Percentiles rank a stretch among this genome's conserved stretches.
phyloP scores from a whole-genome alignment of 2,329 filamentous ascomycete species.

The Tolypocladium pustulatum region DNA sequence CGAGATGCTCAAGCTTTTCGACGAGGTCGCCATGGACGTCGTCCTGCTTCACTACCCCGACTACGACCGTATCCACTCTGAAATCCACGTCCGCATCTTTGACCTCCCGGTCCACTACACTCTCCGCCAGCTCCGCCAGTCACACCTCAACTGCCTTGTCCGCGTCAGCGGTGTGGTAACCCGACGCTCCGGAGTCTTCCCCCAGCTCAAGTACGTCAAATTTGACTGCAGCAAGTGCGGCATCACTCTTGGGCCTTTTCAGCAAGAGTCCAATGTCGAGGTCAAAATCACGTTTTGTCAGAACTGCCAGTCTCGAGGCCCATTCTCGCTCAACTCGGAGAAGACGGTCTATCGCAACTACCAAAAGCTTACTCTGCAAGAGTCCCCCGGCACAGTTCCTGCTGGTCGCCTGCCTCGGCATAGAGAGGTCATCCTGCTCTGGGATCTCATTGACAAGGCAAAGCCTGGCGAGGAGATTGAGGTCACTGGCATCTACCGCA shows the following conservation, averaged over 20 bases:
- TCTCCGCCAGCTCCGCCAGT: constrained; percentile 86
- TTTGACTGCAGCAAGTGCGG: constrained; percentile 95
- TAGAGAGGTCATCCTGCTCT: constrained; percentile 88
- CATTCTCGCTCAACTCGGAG: constrained; percentile 91
- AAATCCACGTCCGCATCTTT: constrained; percentile 95
- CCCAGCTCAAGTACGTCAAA: constrained; percentile 96
- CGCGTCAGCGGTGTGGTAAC: constrained; percentile 94
- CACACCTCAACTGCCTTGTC: constrained; percentile 90
- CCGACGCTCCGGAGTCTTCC: constrained; percentile 87
- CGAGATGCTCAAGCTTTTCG: constrained; percentile 94
- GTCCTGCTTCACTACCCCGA: constrained; percentile 94
- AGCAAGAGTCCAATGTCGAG: constrained; percentile 92
- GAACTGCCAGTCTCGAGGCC: constrained; percentile 88
- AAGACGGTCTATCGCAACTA: constrained; percentile 99
- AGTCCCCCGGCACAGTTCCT: constrained; percentile 93
- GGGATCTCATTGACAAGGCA: constrained; percentile 91
- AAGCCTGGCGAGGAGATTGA: constrained; percentile 98
- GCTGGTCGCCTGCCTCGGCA: constrained; percentile 88
- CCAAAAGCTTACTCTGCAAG: constrained; percentile 93
- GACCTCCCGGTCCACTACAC: constrained; percentile 93
- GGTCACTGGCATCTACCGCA: constrained; percentile 91
- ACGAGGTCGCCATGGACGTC: constrained; percentile 93
- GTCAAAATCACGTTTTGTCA: constrained; percentile 96
- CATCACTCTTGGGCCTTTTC: constrained; percentile 85
- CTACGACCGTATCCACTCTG: constrained; percentile 93